Conservation (phyloP, 495 filamentous ascomycete species). For the Pyronema domesticum region DNA sequence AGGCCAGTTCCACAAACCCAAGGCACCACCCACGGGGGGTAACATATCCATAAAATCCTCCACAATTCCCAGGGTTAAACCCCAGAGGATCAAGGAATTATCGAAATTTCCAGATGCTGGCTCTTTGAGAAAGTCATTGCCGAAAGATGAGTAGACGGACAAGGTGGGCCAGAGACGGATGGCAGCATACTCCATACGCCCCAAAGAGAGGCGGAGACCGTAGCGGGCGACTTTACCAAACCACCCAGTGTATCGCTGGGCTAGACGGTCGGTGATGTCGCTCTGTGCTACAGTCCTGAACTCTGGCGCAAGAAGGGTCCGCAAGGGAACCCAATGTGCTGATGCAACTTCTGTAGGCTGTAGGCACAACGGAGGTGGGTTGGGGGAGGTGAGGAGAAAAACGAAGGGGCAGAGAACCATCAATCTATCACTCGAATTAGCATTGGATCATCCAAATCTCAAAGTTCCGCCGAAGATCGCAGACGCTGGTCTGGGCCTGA, state of each 20-base stretch:
- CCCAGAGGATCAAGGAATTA: constrained; percentile 53
- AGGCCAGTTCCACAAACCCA: constrained; percentile 51
- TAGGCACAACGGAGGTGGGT: constrained; percentile 40
- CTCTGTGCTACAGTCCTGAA: constrained; percentile 46
- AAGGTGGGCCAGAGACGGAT: constrained; percentile 32
- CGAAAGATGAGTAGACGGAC: constrained; percentile 15
- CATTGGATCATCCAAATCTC: constrained; percentile 6
- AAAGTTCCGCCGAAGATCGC: constrained; percentile 13
- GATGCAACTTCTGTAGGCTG: constrained; percentile 60
- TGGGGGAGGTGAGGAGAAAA: constrained; percentile 42
- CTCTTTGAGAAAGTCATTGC: constrained; percentile 15
- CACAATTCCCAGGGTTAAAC: constrained; percentile 52
- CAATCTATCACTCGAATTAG: constrained; percentile 30
- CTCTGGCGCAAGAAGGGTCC: constrained; percentile 42
- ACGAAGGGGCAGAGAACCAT: constrained; percentile 69
- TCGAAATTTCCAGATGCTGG: constrained; percentile 24
- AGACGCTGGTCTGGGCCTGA: not conserved
- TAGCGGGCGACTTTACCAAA: constrained; percentile 32
- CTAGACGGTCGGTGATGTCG: constrained; percentile 48
- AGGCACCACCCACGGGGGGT: constrained; percentile 39
- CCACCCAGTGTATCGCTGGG: constrained; percentile 28
- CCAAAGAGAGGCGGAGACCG: constrained; percentile 38
- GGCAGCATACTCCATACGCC: constrained; percentile 56
- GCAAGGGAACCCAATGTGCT: constrained; percentile 59
- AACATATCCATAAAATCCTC: constrained; percentile 57